Conservation (phyloP, 192 early-diverging fungal genomes). For the Rhizoclosmatium globosum region DNA sequence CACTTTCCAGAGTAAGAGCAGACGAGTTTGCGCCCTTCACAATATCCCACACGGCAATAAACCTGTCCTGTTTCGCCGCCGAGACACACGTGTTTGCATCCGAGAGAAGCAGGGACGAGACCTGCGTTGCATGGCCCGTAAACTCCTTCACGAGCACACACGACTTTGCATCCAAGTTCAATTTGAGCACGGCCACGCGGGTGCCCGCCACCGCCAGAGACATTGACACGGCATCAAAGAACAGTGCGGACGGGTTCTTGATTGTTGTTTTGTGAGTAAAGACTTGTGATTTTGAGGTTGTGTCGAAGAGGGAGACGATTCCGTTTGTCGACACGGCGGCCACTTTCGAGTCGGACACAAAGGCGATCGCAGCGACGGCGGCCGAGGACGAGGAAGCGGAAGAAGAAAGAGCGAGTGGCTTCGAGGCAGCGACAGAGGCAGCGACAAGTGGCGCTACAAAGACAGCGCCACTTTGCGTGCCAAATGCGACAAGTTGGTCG, state of each 20-base stretch:
- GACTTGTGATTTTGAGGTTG: background rate
- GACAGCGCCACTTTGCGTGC: background rate
- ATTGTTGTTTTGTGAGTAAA: background rate
- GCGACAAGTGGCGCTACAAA: background rate
- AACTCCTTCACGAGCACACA: slow-evolving; percentile 30
- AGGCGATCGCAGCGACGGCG: background rate
- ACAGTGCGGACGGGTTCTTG: background rate
- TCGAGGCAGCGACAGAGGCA: background rate
- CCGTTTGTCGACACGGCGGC: background rate
- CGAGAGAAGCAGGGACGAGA: slow-evolving; percentile 29
- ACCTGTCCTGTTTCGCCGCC: slow-evolving; percentile 49
- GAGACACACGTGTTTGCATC: slow-evolving; percentile 36
- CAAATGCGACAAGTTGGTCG: background rate
- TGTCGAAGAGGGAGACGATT: background rate
- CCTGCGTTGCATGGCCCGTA: slow-evolving; percentile 50
- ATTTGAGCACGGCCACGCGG: background rate
- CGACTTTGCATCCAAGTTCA: background rate
- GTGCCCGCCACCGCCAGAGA: background rate
- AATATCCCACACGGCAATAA: slow-evolving; percentile 50
- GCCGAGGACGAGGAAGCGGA: background rate
- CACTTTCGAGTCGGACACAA: background rate
- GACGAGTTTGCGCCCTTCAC: slow-evolving; percentile 17
- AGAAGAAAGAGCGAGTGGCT: background rate
- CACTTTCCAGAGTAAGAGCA: slow-evolving; percentile 39
- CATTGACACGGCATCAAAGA: background rate